These are phyloP conservation scores for Colletotrichum neosansevieriae DNA, from an alignment of 2,329 filamentous ascomycete species.

Conservation along the genomic window DNA sequence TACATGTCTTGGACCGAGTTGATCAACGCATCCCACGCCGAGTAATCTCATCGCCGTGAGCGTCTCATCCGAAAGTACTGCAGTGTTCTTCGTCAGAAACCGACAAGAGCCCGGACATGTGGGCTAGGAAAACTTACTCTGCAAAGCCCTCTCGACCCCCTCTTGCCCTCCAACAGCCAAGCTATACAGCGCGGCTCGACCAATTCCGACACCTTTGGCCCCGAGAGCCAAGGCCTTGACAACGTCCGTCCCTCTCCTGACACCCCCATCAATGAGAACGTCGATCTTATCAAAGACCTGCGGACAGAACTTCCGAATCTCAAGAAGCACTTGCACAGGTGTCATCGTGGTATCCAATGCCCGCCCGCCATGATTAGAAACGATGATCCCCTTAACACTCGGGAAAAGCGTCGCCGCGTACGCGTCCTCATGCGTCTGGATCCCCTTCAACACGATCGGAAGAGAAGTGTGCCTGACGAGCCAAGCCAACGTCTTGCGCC, in stretches of 20 bases:
- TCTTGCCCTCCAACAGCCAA: slow-evolving; percentile 64
- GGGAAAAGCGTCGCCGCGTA: slow-evolving; percentile 37
- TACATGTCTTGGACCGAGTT: slow-evolving; percentile 44
- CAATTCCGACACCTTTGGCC: slow-evolving; percentile 65
- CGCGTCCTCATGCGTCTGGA: slow-evolving; percentile 66
- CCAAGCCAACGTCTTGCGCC: slow-evolving; percentile 65
- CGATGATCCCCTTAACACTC: slow-evolving; percentile 62
- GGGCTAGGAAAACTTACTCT: slow-evolving; percentile 57
- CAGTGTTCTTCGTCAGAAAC: background rate
- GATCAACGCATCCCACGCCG: slow-evolving; percentile 43
- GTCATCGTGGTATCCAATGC: slow-evolving; percentile 56
- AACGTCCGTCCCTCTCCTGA: slow-evolving; percentile 65
- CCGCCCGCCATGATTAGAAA: slow-evolving; percentile 70
- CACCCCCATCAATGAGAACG: slow-evolving; percentile 65
- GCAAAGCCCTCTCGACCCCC: slow-evolving; percentile 65
- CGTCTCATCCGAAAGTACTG: slow-evolving; percentile 46
- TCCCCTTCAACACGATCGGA: slow-evolving; percentile 68
- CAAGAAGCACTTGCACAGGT: slow-evolving; percentile 58
- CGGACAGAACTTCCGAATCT: slow-evolving; percentile 62
- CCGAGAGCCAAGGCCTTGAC: slow-evolving; percentile 66
- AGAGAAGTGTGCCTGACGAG: slow-evolving; percentile 58
- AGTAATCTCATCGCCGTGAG: slow-evolving; percentile 45
- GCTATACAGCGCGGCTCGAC: slow-evolving; percentile 64
- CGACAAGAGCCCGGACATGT: background rate
- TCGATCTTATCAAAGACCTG: slow-evolving; percentile 63